Evolutionary conservation across 352 stramenopile species (phyloP).

Genomic region (Globisporangium yorkense): DNA sequence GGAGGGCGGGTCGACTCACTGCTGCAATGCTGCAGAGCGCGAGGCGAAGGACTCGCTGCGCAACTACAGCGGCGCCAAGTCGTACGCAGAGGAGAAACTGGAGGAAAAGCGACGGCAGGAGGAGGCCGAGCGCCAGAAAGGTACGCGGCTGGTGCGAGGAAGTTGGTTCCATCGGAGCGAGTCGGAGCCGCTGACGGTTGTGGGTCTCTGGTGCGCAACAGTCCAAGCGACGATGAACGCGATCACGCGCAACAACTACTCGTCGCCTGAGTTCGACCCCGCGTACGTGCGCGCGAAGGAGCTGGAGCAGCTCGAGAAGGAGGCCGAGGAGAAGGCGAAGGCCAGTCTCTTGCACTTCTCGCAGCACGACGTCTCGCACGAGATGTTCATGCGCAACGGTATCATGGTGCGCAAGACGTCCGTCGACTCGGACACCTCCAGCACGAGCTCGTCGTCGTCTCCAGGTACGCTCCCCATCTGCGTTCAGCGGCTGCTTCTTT

Average conservation of each 20-base stretch:
- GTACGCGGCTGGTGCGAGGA: neutral
- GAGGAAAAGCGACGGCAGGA: conserved; percentile 55
- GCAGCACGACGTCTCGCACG: conserved; percentile 44
- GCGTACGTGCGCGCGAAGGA: conserved; percentile 50
- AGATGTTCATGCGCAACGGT: conserved; percentile 63
- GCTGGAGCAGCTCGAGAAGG: conserved; percentile 36
- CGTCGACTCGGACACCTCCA: conserved; percentile 12
- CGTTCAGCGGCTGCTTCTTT: neutral
- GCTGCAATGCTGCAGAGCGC: conserved; percentile 13
- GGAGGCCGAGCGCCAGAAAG: conserved; percentile 38
- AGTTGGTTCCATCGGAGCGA: too few relatives aligned
- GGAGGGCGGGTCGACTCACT: neutral
- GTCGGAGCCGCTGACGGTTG: too few relatives aligned
- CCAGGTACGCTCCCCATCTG: conserved; percentile 6
- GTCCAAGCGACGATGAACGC: conserved; percentile 28
- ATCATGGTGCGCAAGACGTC: conserved; percentile 35
- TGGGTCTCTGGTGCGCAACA: neutral
- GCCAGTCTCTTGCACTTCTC: conserved; percentile 43
- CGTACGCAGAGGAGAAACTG: conserved; percentile 50
- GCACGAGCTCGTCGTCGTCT: conserved; percentile 3
- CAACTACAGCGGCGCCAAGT: conserved; percentile 41
- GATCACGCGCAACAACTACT: conserved; percentile 44
- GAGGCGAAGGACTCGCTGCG: conserved; percentile 31
- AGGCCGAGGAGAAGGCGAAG: conserved; percentile 57
- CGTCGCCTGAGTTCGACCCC: conserved; percentile 41